phyloP scores from a whole-genome alignment of 345 rosid genomes.

The Camelina hispida region DNA sequence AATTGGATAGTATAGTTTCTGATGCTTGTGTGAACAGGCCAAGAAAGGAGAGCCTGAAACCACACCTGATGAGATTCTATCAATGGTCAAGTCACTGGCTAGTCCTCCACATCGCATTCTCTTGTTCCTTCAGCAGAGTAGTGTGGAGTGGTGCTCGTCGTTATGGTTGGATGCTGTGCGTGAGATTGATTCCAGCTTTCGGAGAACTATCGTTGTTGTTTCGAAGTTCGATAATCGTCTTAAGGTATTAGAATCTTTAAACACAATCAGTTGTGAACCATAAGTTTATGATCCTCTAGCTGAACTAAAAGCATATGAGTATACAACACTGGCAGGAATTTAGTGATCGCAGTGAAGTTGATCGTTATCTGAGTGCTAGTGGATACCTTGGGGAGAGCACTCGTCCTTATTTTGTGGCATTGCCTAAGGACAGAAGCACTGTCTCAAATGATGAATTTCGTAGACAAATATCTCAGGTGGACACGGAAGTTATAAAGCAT shows the following conservation, averaged over 20 bases:
- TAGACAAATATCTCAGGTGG: slow-evolving; percentile 82
- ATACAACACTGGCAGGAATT: slow-evolving; percentile 65
- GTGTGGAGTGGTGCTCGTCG: slow-evolving; percentile 99
- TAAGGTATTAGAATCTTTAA: slow-evolving; percentile 55
- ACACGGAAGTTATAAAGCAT: slow-evolving; percentile 66
- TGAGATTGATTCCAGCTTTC: slow-evolving; percentile 87
- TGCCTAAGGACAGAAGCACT: slow-evolving; percentile 85
- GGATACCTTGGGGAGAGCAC: slow-evolving; percentile 94
- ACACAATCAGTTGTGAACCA: neutral
- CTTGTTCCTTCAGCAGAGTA: slow-evolving; percentile 93
- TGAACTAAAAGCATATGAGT: slow-evolving; percentile 16
- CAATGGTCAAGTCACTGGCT: slow-evolving; percentile 92
- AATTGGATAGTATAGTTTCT: slow-evolving; percentile 6
- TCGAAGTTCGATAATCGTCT: slow-evolving; percentile 98
- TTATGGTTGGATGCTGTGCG: slow-evolving; percentile 92
- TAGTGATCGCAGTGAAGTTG: slow-evolving; percentile 83
- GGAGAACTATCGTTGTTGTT: slow-evolving; percentile 85
- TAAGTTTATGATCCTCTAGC: neutral
- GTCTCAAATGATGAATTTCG: slow-evolving; percentile 92
- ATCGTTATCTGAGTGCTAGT: slow-evolving; percentile 88
- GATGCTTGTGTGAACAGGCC: slow-evolving; percentile 52
- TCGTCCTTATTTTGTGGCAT: slow-evolving; percentile 84
- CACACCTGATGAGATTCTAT: slow-evolving; percentile 88
- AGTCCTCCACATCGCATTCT: slow-evolving; percentile 95
- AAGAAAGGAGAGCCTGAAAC: slow-evolving; percentile 97